Conservation (phyloP, 2,329 filamentous ascomycete species). For the Aspergillus cejpii region DNA sequence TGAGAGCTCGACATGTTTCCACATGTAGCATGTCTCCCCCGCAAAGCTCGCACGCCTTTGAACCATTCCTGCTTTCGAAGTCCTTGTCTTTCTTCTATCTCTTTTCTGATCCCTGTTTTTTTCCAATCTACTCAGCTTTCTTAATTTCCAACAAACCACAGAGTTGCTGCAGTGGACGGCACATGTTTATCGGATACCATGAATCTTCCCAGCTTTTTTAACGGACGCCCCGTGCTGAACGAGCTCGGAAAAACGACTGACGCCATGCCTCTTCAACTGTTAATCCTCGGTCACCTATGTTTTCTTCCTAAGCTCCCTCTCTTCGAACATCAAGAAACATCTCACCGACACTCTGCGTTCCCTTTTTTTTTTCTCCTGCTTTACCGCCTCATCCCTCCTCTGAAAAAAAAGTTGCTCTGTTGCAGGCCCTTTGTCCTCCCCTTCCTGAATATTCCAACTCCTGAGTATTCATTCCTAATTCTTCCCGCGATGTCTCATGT, state of each 20-base stretch:
- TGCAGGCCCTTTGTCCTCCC: slow-evolving; percentile 2
- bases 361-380: neutral
- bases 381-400: neutral
- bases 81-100: slow-evolving; percentile 15
- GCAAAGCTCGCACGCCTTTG: neutral
- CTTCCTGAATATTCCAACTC: slow-evolving; percentile 1
- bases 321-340: neutral
- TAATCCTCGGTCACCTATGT: slow-evolving; percentile 1
- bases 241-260: slow-evolving; percentile 13
- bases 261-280: slow-evolving; percentile 8
- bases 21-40: neutral
- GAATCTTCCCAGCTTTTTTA: slow-evolving; percentile 13
- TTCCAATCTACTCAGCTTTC: slow-evolving; percentile 18
- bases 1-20: neutral
- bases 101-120: slow-evolving; percentile 12
- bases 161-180: slow-evolving; percentile 21
- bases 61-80: slow-evolving; percentile 16
- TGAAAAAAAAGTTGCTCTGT: slow-evolving; percentile 12
- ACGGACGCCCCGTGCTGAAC: slow-evolving; percentile 15
- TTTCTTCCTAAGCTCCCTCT: neutral
- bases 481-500: slow-evolving; percentile 10
- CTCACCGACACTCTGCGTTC: neutral
- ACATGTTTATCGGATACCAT: slow-evolving; percentile 22
- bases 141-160: slow-evolving; percentile 22
- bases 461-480: slow-evolving; percentile 3